Base-by-base conservation (phyloP, 768 basidiomycete genomes). In the Russula lepida region DNA sequence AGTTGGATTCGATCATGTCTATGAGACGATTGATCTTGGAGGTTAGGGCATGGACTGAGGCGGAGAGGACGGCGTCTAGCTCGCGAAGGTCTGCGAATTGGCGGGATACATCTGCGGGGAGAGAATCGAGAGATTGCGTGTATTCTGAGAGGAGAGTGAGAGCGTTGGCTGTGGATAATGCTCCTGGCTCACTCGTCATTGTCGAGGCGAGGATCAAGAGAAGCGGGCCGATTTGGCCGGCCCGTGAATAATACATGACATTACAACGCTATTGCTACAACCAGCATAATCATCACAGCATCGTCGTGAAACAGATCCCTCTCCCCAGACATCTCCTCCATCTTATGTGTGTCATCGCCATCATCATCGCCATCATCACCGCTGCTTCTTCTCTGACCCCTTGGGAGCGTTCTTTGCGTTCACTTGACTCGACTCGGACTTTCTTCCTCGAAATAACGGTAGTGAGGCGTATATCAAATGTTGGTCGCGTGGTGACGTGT, bases 31-130 rank as follows among this genome's bases (percentile, higher is more conserved):
- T 79, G 65, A 98, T 86, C 74, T 92, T 92, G 48, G 79, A 67
- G 60, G 89, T 92, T 70, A 99, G 88, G 66, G 82, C 78, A 65
- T 84, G 72, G 74, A 95, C 88, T 64, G 92, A 92, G 47, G 89
- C 79, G 67, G 93, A 94, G 67, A 99, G 83, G 61, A 99, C 97
- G 59, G 95, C 97, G 73, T 98, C 97, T 75, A 99, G 89, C 76
- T 99, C 97, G 65, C 94, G 90, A 56, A 99, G 84, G 79, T 99
- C 97, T 12, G 89, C 91, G 73, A 97, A 91, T 74, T 85, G 87
- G 73, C 92, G 86, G 13, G 95, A 95, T 73, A 99, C 85, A 74
- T 97, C 93, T 64, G 89, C 81, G 60, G 95, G 95, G 58, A 98
- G 83, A 23, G 93, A 82, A 76, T 97, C 95, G 72, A 98, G 87